These are phyloP conservation scores for Silene vulgaris DNA, from an alignment of 179 eudicot species.

Conservation along the genomic window DNA sequence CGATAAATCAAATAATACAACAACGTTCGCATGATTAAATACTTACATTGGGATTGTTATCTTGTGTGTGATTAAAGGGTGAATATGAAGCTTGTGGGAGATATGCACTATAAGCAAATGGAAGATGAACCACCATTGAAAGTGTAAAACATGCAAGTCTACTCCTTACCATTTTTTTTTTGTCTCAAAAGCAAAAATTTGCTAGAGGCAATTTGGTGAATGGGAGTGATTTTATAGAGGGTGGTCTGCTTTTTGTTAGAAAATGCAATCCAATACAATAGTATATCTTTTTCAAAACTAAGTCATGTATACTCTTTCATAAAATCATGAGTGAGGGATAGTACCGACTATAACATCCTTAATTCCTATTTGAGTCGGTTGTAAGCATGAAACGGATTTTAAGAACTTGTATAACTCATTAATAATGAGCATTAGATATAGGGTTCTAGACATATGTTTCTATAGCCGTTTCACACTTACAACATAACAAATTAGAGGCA, in stretches of 20 bases:
- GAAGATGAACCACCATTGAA: slow-evolving; percentile 5
- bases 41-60: slow-evolving; percentile 24
- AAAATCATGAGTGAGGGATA: background rate
- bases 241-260: background rate
- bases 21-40: no score
- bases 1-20: no score
- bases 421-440: no score
- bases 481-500: no score
- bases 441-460: no score
- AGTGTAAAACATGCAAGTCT: background rate
- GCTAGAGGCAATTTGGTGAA: background rate
- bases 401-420: no score
- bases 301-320: background rate
- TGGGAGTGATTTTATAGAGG: background rate
- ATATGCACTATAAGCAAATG: slow-evolving; percentile 22
- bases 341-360: no score
- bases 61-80: slow-evolving; percentile 20
- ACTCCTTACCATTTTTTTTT: slow-evolving; percentile 19
- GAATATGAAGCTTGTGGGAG: slow-evolving; percentile 19
- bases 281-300: background rate
- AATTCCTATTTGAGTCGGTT: no score
- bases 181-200: background rate
- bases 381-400: no score
- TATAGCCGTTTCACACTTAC: no score
- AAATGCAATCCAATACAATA: slow-evolving; percentile 9